These are phyloP conservation scores for Tuber aestivum DNA, from an alignment of 495 filamentous ascomycete genomes.

Conservation along the genomic window DNA sequence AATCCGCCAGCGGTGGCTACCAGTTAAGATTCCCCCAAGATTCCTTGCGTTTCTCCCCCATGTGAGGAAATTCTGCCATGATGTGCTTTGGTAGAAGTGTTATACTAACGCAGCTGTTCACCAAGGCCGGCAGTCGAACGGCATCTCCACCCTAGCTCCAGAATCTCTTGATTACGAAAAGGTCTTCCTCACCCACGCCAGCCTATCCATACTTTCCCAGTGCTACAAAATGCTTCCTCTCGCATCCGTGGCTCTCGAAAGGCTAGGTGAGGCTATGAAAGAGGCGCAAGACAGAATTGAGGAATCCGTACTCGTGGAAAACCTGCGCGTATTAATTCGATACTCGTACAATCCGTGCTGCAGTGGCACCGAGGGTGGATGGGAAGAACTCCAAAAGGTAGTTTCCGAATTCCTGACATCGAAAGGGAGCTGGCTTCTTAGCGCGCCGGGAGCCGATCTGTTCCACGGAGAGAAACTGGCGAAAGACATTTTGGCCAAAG, in stretches of 20 bases:
- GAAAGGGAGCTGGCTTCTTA: neutral
- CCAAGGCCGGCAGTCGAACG: neutral
- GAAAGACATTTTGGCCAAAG: neutral
- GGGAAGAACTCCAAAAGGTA: neutral
- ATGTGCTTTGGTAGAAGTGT: neutral
- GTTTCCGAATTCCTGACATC: neutral
- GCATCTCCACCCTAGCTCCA: neutral
- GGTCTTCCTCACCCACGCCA: neutral
- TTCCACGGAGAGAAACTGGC: neutral
- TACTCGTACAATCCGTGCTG: neutral
- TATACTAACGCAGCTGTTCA: neutral
- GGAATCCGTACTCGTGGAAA: neutral
- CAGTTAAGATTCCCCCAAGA: neutral
- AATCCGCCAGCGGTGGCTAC: neutral
- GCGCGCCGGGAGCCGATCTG: neutral
- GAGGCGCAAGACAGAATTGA: neutral
- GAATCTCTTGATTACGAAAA: neutral
- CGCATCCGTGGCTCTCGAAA: neutral
- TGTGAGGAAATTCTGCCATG: neutral
- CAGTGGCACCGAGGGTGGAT: neutral
- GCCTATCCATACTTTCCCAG: neutral
- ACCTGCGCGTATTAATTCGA: neutral
- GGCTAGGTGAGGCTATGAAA: neutral
- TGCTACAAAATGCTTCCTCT: neutral
- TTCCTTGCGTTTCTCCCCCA: neutral